These are phyloP conservation scores for Astrocystis sublimbata DNA, from an alignment of 495 filamentous ascomycete species.

Conservation along the genomic window DNA sequence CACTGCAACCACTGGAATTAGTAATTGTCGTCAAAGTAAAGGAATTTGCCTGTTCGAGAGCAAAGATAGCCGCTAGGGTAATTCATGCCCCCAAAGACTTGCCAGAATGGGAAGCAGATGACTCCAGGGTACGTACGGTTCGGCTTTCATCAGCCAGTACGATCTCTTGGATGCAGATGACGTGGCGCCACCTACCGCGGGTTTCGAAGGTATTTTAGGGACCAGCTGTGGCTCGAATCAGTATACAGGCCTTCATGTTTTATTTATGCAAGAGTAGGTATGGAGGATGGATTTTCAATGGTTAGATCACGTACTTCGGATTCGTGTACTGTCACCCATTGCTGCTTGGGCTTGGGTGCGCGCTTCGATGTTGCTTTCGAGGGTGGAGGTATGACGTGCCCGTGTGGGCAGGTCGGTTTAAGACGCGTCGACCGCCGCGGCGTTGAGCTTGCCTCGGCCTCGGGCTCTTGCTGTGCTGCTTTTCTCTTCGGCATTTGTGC, in stretches of 20 bases:
- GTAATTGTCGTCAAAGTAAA: too few species aligned
- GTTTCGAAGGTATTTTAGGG: neutral
- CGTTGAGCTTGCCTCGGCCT: conserved; percentile 4
- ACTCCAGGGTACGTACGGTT: too few species aligned
- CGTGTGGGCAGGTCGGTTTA: conserved; percentile 16
- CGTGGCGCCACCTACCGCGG: conserved; percentile 6
- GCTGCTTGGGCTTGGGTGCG: neutral
- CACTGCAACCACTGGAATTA: too few species aligned
- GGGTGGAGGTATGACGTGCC: neutral
- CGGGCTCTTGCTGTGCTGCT: conserved; percentile 24
- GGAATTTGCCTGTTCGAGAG: too few species aligned
- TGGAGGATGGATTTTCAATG: neutral
- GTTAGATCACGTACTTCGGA: neutral
- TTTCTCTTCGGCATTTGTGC: conserved; percentile 44
- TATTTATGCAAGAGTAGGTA: too few species aligned
- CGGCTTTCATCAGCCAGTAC: conserved; percentile 96
- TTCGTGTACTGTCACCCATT: conserved; percentile 9
- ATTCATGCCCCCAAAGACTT: too few species aligned
- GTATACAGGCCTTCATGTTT: neutral
- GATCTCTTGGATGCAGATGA: conserved; percentile 33
- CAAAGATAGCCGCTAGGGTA: too few species aligned
- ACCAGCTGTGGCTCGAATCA: neutral
- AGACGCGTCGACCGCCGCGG: conserved; percentile 36
- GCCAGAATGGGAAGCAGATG: too few species aligned
- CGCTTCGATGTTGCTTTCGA: neutral